phyloP scores from a whole-genome alignment of 345 rosid species.

The Ricinus communis region DNA sequence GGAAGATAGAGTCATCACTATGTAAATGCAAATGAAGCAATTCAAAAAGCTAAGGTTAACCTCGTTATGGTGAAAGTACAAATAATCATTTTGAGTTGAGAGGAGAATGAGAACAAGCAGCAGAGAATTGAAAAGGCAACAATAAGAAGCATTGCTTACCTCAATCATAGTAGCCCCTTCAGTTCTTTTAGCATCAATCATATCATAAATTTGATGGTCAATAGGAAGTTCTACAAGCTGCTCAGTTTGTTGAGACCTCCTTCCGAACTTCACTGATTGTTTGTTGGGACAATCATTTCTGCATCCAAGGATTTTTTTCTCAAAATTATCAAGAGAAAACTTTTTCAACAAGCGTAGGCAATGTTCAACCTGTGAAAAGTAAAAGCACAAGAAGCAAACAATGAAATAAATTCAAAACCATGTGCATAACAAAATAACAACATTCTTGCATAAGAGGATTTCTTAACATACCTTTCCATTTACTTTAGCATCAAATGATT shows the following conservation, averaged over 20 bases:
- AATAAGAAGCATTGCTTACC: conserved; percentile 41
- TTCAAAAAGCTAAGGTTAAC: background rate
- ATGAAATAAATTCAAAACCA: background rate
- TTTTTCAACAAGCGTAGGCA: conserved; percentile 60
- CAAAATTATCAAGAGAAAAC: conserved; percentile 46
- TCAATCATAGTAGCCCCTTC: conserved; percentile 67
- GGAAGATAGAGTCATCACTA: background rate
- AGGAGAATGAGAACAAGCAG: background rate
- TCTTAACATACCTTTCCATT: conserved; percentile 58
- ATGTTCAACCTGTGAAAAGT: conserved; percentile 54
- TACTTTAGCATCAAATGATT: conserved; percentile 75
- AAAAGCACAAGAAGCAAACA: background rate
- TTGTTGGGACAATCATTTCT: conserved; percentile 31
- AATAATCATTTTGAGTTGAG: background rate
- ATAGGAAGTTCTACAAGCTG: conserved; percentile 78
- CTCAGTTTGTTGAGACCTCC: conserved; percentile 54
- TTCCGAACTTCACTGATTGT: conserved; percentile 63
- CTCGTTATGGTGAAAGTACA: background rate
- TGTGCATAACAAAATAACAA: background rate
- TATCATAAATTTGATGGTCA: conserved; percentile 82
- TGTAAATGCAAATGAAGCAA: background rate
- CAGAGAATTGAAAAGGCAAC: conserved; percentile 1
- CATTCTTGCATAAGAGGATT: background rate
- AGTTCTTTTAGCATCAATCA: conserved; percentile 76
- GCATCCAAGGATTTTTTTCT: conserved; percentile 21